Evolutionary conservation across 108 stramenopile species (phyloP), one percentile per base, ranked within the genome.

Genomic region (Nitzschia inconspicua): DNA sequence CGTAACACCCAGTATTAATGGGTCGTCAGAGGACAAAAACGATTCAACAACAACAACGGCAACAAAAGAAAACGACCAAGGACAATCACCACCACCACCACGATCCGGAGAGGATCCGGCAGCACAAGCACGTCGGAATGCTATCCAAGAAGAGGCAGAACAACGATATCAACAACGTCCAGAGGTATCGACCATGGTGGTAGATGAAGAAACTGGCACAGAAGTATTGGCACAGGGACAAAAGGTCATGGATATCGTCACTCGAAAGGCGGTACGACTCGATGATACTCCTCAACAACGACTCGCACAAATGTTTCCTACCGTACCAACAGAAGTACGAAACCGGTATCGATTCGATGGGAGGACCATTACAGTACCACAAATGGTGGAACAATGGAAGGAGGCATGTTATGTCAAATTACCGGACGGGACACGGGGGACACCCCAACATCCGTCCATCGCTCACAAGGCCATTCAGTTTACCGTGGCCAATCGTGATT

Each of bases 221-320:
- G 85, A 81, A 62, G 51, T 83, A 18, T 74, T 93, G 30, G 66
- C 68, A 39, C 87, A 93, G 72, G 91, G 91, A 14, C 71, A 86
- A 31, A 71, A 70, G 30, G 91, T 93, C 28, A 79, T 88, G 87
- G 91, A 93, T 73, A 82, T 89, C 34, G 80, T 86, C 14, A 93
- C 91, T 1, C 76, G 85, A 0, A 86, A 85, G 65, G 81, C 87
- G 0, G 87, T 93, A 25, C 65, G 80, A 27, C 60, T 93, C 8
- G 73, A 72, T 24, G 64, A 82, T 29, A 28, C 75, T 13, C 77
- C 83, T n/a, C 82, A 84, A 26, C 86, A 81, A 44, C 72, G 87
- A 44, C 44, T 93, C 29, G 91, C 91, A 34, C 87, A 93, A 76
- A 85, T 93, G 83, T 83, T 87, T 57, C 91, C 91, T 0, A 84